Base-by-base conservation (phyloP, 2,329 filamentous ascomycete species). In the Blumeriella jaapii region DNA sequence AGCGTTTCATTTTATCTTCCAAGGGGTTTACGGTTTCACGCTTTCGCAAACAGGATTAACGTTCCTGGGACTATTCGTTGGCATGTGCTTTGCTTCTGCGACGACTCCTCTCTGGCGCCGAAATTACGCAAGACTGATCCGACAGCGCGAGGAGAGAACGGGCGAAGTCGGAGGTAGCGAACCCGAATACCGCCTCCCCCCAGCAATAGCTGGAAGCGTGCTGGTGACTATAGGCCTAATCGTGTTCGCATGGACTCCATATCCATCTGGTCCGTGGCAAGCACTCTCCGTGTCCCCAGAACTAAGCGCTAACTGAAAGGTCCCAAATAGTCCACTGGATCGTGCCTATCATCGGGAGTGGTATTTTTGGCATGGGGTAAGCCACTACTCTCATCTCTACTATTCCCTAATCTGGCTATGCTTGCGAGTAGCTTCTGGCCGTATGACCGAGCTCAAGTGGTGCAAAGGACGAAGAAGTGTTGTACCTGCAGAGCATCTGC, bases 171-270 rank as follows among this genome's bases (percentile, higher is more conserved):
- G 50, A 51, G 64, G 69, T 31, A 79, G 75, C 40, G 84, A 94
- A 64, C 87, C 89, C 6, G 89, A 95, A 61, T 93, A 81, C 61
- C 75, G 85, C 41, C 69, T 95, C 20, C 82, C 84, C 5, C 75
- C 83, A 20, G 73, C 77, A 13, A 80, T 87, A 33, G 55, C 68
- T 6, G 89, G 87, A n/a, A 77, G 77, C 1, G 59, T 85, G 28
- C 59, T 93, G 7, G 83, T 91, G 19, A 83, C 86, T 4, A 64
- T 82, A 37, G 83, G 84, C 5, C 61, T 96, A 11, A 93, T 95
- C 58, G 81, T 83, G 61, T 94, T 94, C 59, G 85, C 75, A 14
- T 94, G 85, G 82, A 86, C 82, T 4, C 80, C 81, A 10, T 87
- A 78, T 55, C 58, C 76, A 2, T 69, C 59, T 48, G 71, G 94